phyloP scores from a whole-genome alignment of 2,329 filamentous ascomycete species.

The Ascochyta koolunga region DNA sequence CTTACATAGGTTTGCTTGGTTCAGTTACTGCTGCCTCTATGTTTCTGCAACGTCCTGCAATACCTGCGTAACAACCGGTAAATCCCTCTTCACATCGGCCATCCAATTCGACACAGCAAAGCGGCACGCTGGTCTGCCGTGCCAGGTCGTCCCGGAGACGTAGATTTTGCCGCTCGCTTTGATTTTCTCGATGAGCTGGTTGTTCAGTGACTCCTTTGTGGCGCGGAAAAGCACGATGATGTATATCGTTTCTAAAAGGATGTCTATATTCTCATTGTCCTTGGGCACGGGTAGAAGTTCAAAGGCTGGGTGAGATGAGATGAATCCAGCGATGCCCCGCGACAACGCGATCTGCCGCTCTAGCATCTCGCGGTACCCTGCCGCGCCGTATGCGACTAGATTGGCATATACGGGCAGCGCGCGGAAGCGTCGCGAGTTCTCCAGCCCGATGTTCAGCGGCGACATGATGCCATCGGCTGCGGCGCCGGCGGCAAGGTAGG shows the following conservation, averaged over 20 bases:
- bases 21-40: too few relatives aligned
- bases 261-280: conserved; percentile 46
- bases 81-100: conserved; percentile 71
- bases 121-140: conserved; percentile 74
- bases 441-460: conserved; percentile 83
- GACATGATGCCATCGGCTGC: conserved; percentile 65
- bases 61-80: conserved; percentile 67
- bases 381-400: conserved; percentile 73
- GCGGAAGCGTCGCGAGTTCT: conserved; percentile 90
- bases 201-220: conserved; percentile 68
- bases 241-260: conserved; percentile 61
- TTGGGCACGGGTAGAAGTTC: conserved; percentile 65
- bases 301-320: conserved; percentile 67
- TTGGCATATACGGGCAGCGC: conserved; percentile 88
- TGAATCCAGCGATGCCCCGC: conserved; percentile 67
- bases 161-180: conserved; percentile 78
- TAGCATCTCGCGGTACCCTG: conserved; percentile 73
- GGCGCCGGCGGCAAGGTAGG: conserved; percentile 67
- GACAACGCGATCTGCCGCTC: conserved; percentile 74
- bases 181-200: conserved; percentile 70
- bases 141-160: conserved; percentile 81
- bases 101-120: conserved; percentile 88
- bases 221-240: conserved; percentile 82
- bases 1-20: too few relatives aligned
- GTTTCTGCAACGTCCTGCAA: conserved; percentile 53